Evolutionary conservation across 352 stramenopile species (phyloP), one percentile per base, ranked within the genome.

Genomic region (Aphanomyces euteiches): DNA sequence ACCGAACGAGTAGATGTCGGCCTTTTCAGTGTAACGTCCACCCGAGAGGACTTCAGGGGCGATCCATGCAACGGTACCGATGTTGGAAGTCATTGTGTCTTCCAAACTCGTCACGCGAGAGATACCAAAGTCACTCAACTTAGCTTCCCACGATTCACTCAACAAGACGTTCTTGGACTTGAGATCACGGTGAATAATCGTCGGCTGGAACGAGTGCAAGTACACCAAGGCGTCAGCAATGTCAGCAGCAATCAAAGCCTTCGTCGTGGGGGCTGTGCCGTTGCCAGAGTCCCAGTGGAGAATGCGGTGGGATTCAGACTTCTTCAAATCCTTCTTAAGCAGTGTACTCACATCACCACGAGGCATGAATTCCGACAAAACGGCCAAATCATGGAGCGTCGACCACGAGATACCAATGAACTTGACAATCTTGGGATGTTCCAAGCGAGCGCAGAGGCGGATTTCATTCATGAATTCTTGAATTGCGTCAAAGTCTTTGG

Each of bases 331-430:
- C 1, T 75, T 78, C 5, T 79, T 77, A 7, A 90, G 54, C n/a
- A 89, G 64, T 12, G 76, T 57, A 8, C 77, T 79, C 41, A 91
- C 53, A 69, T 91, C 83, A 19, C 83, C 83, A 63, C 76, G 72
- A 12, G 75, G 61, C 73, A 91, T 80, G 59, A 87, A 89, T 72
- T 91, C 83, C 3, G 78, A 83, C 10, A 91, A 73, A 39, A 84
- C 86, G 36, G 75, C 83, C 21, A 91, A 47, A 28, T 91, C 80
- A 0, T 77, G 75, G 4, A 88, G 64, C 10, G 70, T 72, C 10
- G 73, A 76, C 83, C 83, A 91, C n/a, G 82, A 78, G 3, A 89
- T 41, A 3, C 83, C 80, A 15, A 89, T 75, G 56, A 89, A 90
- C 5, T 74, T 77, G 28, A 89, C 83, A n/a, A 90, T 89, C 66